These are phyloP conservation scores for Ustilago esculenta DNA, from an alignment of 1,284 basidiomycete genomes.

Conservation along the genomic window DNA sequence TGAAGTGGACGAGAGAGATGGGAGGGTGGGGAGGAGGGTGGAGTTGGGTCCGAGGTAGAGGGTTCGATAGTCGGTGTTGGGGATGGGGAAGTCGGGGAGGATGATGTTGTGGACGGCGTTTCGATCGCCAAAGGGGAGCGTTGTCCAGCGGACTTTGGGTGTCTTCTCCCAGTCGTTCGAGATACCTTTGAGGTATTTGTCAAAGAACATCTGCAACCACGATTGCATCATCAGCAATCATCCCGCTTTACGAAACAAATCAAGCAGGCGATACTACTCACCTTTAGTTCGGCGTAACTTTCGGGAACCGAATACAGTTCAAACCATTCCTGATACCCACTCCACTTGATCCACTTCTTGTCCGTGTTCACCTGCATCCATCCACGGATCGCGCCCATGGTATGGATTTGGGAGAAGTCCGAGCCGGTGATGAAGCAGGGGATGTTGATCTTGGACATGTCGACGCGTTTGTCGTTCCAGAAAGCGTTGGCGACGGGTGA, in stretches of 20 bases:
- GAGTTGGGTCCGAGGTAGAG: conserved; percentile 31
- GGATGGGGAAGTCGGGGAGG: conserved; percentile 40
- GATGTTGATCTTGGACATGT: conserved; percentile 54
- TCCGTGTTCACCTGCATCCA: conserved; percentile 38
- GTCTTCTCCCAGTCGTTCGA: conserved; percentile 51
- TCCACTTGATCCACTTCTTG: conserved; percentile 46
- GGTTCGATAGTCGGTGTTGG: conserved; percentile 40
- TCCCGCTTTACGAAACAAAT: too few species aligned
- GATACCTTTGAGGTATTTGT: conserved; percentile 51
- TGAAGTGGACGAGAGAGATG: conserved; percentile 1
- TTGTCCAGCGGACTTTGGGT: conserved; percentile 41
- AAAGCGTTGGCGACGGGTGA: conserved; percentile 18
- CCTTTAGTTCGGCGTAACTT: conserved; percentile 40
- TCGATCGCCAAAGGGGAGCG: conserved; percentile 39
- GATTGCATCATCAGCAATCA: too few species aligned
- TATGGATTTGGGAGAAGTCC: conserved; percentile 41
- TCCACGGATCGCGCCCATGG: conserved; percentile 41
- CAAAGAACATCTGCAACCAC: too few species aligned
- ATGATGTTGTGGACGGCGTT: conserved; percentile 31
- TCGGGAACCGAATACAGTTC: conserved; percentile 21
- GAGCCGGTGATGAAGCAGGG: conserved; percentile 54
- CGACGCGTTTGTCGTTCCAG: conserved; percentile 51
- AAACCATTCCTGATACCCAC: conserved; percentile 31
- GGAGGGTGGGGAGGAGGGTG: conserved; percentile 15
- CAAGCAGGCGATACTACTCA: too few species aligned